A percentile compares a stretch with the other conserved stretches of the same genome.
These are phyloP conservation scores for Solanum lycopersicoides DNA, from an alignment of 257 asterid genomes.

Conservation along the genomic window DNA sequence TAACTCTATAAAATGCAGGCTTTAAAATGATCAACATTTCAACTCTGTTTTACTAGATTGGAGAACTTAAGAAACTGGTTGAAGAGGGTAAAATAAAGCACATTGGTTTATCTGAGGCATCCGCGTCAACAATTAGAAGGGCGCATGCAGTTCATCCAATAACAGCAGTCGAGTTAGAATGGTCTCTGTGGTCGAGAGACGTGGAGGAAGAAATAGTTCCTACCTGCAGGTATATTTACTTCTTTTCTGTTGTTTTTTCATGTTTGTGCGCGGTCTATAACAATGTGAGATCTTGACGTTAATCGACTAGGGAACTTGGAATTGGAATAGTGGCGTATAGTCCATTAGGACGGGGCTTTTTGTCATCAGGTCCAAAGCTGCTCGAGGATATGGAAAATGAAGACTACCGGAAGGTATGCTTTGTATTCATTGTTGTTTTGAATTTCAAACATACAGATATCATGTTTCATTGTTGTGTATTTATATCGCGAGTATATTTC, in stretches of 20 bases:
- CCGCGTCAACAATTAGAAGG: conserved; percentile 22
- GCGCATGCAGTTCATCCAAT: conserved; percentile 25
- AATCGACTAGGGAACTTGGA: conserved; percentile 28
- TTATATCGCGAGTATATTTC: too few relatives aligned
- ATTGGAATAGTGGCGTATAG: conserved; percentile 50
- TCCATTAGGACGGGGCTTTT: conserved; percentile 46
- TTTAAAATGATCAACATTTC: neutral
- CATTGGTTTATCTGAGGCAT: conserved; percentile 14
- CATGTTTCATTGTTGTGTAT: too few relatives aligned
- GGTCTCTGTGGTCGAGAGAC: conserved; percentile 20
- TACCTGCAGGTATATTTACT: conserved; percentile 11
- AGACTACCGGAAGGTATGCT: conserved; percentile 26
- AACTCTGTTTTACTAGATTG: neutral
- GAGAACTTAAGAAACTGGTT: conserved; percentile 11
- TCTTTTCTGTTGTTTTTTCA: neutral
- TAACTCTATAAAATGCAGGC: neutral
- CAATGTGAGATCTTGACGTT: neutral
- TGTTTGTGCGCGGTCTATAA: neutral
- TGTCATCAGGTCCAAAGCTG: conserved; percentile 29
- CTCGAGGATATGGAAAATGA: conserved; percentile 13
- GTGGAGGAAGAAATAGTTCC: conserved; percentile 21
- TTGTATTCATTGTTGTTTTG: neutral
- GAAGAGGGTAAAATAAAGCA: conserved; percentile 18
- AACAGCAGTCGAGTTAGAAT: conserved; percentile 21
- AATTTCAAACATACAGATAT: neutral